Evolutionary conservation across 2,329 filamentous ascomycete species (phyloP), one percentile per base, ranked within the genome.

Genomic region (Ceratocystis cubensis): DNA sequence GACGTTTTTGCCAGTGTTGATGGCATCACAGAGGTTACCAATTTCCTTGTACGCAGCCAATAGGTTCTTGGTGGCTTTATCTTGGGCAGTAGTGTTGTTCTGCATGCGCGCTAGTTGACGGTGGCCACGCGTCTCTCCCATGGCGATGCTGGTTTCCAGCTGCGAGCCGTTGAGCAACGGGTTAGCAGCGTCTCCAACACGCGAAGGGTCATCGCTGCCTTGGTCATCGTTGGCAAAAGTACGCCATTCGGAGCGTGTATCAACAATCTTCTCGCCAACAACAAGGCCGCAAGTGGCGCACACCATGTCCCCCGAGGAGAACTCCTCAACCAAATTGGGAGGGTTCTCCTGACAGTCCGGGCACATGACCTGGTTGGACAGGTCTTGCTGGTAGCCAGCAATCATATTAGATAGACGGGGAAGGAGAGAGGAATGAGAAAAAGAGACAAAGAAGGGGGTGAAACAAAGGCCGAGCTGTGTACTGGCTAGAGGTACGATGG

Each of bases 141-240:
- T 95, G 62, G 89, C 89, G 70, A 97, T 96, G 70, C 83, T 86
- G 5, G 92, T 96, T 73, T 92, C 86, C 59, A 96, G 85, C 77
- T 96, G 91, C 70, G 91, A 88, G 66, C 91, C 92, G 73, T 96
- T 91, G 67, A 96, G 82, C 56, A 99, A 85, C 65, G 90, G 88
- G 73, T 97, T 96, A 69, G 88, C 87, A 5, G 88, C 89, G 72
- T 97, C 94, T 79, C 94, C 94, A 70, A 99, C 93, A 91, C 94
- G 94, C 68, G 91, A 96, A 3, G 95, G 94, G 71, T 99, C 94
- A 72, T 97, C 95, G 73, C 89, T 92, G 73, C 90, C 91, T 75
- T 96, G 91, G 75, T 99, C 95, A 73, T 99, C 94, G 75, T 97
- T 97, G 74, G 92, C 91, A 78, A 99, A 99, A 0, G 94, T 99